Evolutionary conservation across 108 stramenopile species (phyloP).

Genomic region (Schizochytrium sp.): DNA sequence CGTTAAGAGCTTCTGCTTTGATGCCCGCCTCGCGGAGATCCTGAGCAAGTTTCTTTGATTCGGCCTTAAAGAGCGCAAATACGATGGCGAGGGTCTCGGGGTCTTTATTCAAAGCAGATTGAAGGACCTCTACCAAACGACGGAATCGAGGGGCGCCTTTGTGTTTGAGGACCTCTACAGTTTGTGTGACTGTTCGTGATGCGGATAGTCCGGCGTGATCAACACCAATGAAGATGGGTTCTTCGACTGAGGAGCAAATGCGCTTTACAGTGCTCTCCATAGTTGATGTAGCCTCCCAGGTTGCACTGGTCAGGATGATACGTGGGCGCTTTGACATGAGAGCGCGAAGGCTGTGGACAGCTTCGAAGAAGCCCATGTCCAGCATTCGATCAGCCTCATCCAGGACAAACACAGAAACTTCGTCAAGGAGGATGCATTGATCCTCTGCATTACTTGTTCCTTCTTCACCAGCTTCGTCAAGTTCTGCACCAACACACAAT

Average conservation of each 20-base stretch:
- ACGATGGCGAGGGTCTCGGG: conserved; percentile 84
- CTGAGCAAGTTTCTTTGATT: conserved; percentile 90
- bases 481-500: conserved; percentile 22
- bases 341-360: conserved; percentile 68
- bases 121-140: conserved; percentile 78
- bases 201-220: background rate
- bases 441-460: conserved; percentile 7
- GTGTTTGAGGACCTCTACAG: background rate
- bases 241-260: background rate
- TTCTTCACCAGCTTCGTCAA: background rate
- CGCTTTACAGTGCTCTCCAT: background rate
- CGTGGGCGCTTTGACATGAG: conserved; percentile 85
- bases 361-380: conserved; percentile 72
- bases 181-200: background rate
- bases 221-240: background rate
- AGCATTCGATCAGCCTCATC: conserved; percentile 77
- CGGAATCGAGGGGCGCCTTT: conserved; percentile 27
- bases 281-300: conserved; percentile 63
- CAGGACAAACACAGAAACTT: conserved; percentile 65
- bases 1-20: conserved; percentile 94
- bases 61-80: conserved; percentile 95
- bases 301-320: conserved; percentile 95
- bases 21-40: conserved; percentile 88
- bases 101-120: conserved; percentile 84
- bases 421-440: conserved; percentile 56